Percentiles rank a stretch among this genome's conserved stretches.
These are phyloP conservation scores for Cyanodermella asteris DNA, from an alignment of 2,329 filamentous ascomycete genomes.

Conservation along the genomic window DNA sequence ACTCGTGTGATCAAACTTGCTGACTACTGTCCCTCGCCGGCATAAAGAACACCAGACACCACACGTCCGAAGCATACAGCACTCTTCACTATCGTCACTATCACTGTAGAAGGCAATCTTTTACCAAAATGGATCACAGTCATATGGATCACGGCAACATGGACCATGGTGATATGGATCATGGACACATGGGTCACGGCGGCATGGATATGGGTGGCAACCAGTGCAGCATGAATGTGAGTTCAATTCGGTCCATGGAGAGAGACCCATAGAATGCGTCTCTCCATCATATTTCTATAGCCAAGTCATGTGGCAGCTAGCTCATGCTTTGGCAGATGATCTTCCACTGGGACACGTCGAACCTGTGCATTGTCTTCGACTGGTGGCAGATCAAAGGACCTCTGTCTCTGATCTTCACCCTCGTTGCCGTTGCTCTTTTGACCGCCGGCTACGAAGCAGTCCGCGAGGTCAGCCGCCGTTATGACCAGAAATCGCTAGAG, in stretches of 20 bases:
- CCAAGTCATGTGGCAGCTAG: too few species aligned
- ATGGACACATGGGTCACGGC: too few species aligned
- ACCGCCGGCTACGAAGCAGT: slow-evolving; percentile 86
- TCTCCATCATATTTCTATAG: not conserved
- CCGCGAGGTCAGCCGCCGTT: slow-evolving; percentile 52
- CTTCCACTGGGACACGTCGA: slow-evolving; percentile 83
- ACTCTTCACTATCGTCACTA: too few species aligned
- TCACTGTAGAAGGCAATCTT: too few species aligned
- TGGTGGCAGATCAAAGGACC: slow-evolving; percentile 70
- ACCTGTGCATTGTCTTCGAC: slow-evolving; percentile 90
- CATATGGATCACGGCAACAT: slow-evolving; percentile 26
- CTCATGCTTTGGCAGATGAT: slow-evolving; percentile 59
- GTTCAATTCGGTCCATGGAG: slow-evolving; percentile 12
- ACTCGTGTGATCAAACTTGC: too few species aligned
- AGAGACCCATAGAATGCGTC: slow-evolving; percentile 1
- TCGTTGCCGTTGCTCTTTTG: slow-evolving; percentile 60
- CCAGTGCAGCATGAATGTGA: slow-evolving; percentile 80
- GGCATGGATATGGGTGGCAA: slow-evolving; percentile 34
- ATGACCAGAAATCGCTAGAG: slow-evolving; percentile 38
- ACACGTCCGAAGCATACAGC: too few species aligned
- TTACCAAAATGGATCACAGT: slow-evolving; percentile 8
- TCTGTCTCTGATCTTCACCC: slow-evolving; percentile 54
- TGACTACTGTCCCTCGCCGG: too few species aligned
- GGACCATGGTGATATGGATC: slow-evolving; percentile 35
- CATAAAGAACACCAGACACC: too few species aligned